Conservation (phyloP, 2,329 filamentous ascomycete species). For the Pestalotiopsis sp. region DNA sequence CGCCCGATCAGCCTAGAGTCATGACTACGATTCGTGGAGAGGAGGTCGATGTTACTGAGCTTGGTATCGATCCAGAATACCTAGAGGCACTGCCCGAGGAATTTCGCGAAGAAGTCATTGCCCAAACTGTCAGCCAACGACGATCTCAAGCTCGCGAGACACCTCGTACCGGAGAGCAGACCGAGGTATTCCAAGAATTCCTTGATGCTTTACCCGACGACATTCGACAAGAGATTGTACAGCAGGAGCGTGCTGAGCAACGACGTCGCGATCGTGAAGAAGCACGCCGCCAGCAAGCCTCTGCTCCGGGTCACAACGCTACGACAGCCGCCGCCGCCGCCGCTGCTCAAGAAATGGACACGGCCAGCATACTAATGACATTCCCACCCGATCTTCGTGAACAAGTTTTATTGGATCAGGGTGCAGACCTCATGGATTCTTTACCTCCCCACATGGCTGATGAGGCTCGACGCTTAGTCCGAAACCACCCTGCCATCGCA, state of each 20-base stretch:
- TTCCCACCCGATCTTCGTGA: conserved; percentile 83
- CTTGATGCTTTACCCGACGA: conserved; percentile 89
- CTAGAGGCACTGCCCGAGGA: conserved; percentile 97
- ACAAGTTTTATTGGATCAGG: conserved; percentile 88
- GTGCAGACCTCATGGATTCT: conserved; percentile 81
- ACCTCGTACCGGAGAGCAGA: conserved; percentile 72
- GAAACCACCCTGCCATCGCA: conserved; percentile 32
- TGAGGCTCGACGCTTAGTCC: conserved; percentile 75
- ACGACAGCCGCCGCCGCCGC: conserved; percentile 52
- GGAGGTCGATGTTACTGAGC: conserved; percentile 88
- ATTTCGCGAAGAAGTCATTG: conserved; percentile 92
- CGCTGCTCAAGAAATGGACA: conserved; percentile 74
- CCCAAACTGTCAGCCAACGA: conserved; percentile 82
- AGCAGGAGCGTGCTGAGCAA: conserved; percentile 87
- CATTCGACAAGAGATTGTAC: conserved; percentile 85
- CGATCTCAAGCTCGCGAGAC: conserved; percentile 75
- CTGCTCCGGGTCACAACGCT: conserved; percentile 55
- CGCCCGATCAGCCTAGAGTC: conserved; percentile 63
- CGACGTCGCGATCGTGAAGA: conserved; percentile 86
- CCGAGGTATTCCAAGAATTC: conserved; percentile 90
- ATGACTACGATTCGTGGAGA: conserved; percentile 84
- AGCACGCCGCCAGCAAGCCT: conserved; percentile 65
- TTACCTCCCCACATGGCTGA: conserved; percentile 84
- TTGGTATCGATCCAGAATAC: conserved; percentile 94
- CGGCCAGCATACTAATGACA: conserved; percentile 88